These are phyloP conservation scores for Phytopythium chamaehyphon DNA, from an alignment of 352 stramenopile genomes.

Conservation along the genomic window DNA sequence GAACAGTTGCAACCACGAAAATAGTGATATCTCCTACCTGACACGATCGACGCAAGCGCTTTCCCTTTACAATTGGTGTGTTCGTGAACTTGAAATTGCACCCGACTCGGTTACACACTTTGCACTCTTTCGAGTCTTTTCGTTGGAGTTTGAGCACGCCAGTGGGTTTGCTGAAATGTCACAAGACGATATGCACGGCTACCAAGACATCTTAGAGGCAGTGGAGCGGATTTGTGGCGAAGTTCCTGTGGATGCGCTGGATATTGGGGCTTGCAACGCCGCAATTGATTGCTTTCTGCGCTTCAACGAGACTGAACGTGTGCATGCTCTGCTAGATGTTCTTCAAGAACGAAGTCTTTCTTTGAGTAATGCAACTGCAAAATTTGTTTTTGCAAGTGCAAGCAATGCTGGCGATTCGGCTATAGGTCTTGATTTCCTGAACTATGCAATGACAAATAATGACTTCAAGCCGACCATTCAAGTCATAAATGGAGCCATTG, in stretches of 20 bases:
- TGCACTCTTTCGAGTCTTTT: constrained; percentile 48
- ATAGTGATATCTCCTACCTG: constrained; percentile 1
- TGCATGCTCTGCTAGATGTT: constrained; percentile 55
- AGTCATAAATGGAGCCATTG: constrained; percentile 48
- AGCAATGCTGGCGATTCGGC: constrained; percentile 36
- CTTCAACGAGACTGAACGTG: constrained; percentile 36
- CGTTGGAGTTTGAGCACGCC: constrained; percentile 28
- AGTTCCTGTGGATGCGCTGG: constrained; percentile 25
- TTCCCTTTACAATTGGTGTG: constrained; percentile 31
- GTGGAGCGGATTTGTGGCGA: constrained; percentile 47
- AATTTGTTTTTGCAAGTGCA: constrained; percentile 56
- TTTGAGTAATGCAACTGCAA: constrained; percentile 43
- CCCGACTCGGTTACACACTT: constrained; percentile 36
- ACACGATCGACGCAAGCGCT: constrained; percentile 17
- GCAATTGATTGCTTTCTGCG: constrained; percentile 60
- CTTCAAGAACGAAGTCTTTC: constrained; percentile 44
- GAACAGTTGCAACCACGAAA: constrained; percentile 11
- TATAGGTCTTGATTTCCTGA: constrained; percentile 54
- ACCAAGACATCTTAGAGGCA: constrained; percentile 21
- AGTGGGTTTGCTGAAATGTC: neutral
- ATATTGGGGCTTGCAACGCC: constrained; percentile 57
- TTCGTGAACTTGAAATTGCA: constrained; percentile 19
- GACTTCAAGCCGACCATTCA: constrained; percentile 37
- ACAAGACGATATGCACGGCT: neutral
- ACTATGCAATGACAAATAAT: constrained; percentile 47